Percentiles rank a stretch among this genome's conserved stretches.
Evolutionary conservation across 2,329 filamentous ascomycete genomes (phyloP).

Genomic region (Ceratocystis harringtonii): DNA sequence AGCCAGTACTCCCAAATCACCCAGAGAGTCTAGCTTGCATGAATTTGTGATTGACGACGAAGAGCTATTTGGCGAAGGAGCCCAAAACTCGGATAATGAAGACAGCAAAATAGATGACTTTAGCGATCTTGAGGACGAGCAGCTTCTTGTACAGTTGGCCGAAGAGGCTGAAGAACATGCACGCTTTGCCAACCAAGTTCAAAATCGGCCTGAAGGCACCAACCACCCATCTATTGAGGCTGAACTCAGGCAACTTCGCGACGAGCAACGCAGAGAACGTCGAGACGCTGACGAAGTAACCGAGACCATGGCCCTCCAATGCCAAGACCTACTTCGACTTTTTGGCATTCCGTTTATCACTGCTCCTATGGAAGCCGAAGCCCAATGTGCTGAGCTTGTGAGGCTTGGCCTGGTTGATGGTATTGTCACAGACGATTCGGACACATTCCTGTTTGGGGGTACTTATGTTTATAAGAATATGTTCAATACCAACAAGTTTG

Average conservation of each 20-base stretch:
- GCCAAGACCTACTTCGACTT: conserved; percentile 73
- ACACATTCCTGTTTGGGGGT: conserved; percentile 92
- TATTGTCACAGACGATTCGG: conserved; percentile 93
- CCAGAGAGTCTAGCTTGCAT: conserved; percentile 19
- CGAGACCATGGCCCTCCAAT: conserved; percentile 89
- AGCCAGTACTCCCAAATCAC: background rate
- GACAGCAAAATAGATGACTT: conserved; percentile 42
- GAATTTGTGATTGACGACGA: conserved; percentile 28
- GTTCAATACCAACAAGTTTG: conserved; percentile 97
- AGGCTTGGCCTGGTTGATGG: conserved; percentile 79
- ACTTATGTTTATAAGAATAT: conserved; percentile 98
- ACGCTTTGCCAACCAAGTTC: conserved; percentile 76
- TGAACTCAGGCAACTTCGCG: conserved; percentile 72
- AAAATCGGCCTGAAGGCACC: conserved; percentile 54
- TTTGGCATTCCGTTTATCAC: conserved; percentile 96
- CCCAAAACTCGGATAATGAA: conserved; percentile 7
- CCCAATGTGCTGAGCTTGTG: conserved; percentile 89
- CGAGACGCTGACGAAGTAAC: conserved; percentile 95
- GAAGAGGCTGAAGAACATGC: conserved; percentile 88
- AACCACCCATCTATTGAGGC: conserved; percentile 69
- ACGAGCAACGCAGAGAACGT: conserved; percentile 91
- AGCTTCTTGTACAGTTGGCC: conserved; percentile 71
- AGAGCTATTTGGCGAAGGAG: conserved; percentile 29
- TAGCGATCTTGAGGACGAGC: conserved; percentile 83
- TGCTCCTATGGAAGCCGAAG: conserved; percentile 97